A percentile compares a stretch with the other conserved stretches of the same genome.
phyloP scores from a whole-genome alignment of 2,329 filamentous ascomycete genomes.

The Aspergillus thermomutatus region DNA sequence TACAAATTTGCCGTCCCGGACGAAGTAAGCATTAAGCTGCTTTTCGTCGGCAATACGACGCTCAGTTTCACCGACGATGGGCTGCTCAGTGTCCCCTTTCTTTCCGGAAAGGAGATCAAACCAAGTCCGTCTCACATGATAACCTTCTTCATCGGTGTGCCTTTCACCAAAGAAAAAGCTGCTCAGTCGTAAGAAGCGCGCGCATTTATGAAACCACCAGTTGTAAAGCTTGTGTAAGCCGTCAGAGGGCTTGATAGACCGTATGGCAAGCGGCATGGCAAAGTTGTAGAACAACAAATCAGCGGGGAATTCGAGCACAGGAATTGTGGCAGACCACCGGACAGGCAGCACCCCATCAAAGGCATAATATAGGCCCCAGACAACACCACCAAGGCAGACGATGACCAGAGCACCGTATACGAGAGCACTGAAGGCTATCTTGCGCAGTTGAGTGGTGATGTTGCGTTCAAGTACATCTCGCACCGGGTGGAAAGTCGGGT shows the following conservation, averaged over 20 bases:
- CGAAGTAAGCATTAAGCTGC: conserved; percentile 48
- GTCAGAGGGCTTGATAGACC: conserved; percentile 80
- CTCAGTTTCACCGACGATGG: conserved; percentile 33
- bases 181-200: conserved; percentile 72
- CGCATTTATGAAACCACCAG: conserved; percentile 94
- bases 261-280: conserved; percentile 81
- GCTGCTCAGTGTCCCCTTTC: conserved; percentile 36
- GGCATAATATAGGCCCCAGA: conserved; percentile 77
- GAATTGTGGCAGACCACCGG: conserved; percentile 88
- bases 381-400: conserved; percentile 87
- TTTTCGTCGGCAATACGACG: conserved; percentile 39
- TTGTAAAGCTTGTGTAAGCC: conserved; percentile 80
- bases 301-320: conserved; percentile 88
- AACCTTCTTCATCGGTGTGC: conserved; percentile 75
- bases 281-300: conserved; percentile 97
- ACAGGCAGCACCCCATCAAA: conserved; percentile 77
- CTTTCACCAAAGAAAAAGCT: conserved; percentile 92
- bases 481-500: conserved; percentile 96
- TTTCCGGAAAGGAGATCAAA: conserved; percentile 31
- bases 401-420: conserved; percentile 94
- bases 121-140: conserved; percentile 61
- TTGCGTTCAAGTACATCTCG: conserved; percentile 93
- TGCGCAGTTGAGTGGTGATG: conserved; percentile 86
- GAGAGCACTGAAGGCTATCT: conserved; percentile 92
- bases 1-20: conserved; percentile 76